Conservation (phyloP, 2,329 filamentous ascomycete species). For the Diplodia intermedia region DNA sequence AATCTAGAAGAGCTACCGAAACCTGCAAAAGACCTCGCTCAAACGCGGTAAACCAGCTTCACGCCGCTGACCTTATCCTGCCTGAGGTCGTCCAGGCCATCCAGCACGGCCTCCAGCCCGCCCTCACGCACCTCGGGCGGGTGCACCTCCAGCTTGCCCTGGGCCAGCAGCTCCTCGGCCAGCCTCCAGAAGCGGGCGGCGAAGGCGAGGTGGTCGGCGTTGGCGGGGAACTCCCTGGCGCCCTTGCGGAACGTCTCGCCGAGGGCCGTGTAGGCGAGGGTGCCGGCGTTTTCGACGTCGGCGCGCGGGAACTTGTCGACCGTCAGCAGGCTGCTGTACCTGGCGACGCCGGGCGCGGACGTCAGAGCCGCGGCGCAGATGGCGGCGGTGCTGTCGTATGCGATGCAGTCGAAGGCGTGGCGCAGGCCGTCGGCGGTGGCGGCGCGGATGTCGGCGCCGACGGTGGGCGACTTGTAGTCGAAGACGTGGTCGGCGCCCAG, state of each 20-base stretch:
- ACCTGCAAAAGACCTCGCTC: too few relatives aligned
- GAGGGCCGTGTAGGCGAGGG: conserved; percentile 52
- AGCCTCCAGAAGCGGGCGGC: conserved; percentile 49
- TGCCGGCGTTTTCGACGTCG: conserved; percentile 51
- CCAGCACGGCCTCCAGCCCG: conserved; percentile 41
- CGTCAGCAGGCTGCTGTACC: conserved; percentile 52
- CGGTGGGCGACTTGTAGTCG: conserved; percentile 58
- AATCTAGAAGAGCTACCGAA: too few relatives aligned
- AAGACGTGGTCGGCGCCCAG: conserved; percentile 59
- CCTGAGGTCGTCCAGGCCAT: conserved; percentile 45
- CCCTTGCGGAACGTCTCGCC: conserved; percentile 51
- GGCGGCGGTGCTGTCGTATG: conserved; percentile 44
- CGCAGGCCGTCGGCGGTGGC: conserved; percentile 53
- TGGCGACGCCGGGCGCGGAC: conserved; percentile 36
- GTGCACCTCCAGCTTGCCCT: conserved; percentile 45
- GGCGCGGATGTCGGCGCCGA: conserved; percentile 55
- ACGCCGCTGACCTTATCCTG: conserved; percentile 44
- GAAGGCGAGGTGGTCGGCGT: conserved; percentile 52
- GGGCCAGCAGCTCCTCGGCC: conserved; percentile 38
- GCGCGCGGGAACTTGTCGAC: conserved; percentile 50
- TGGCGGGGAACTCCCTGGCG: conserved; percentile 42
- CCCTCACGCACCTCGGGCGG: conserved; percentile 39
- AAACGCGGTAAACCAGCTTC: conserved; percentile 43
- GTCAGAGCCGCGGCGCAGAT: conserved; percentile 52
- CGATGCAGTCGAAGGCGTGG: conserved; percentile 59